phyloP scores from a whole-genome alignment of 345 rosid genomes.

The Rhodomyrtus tomentosa region DNA sequence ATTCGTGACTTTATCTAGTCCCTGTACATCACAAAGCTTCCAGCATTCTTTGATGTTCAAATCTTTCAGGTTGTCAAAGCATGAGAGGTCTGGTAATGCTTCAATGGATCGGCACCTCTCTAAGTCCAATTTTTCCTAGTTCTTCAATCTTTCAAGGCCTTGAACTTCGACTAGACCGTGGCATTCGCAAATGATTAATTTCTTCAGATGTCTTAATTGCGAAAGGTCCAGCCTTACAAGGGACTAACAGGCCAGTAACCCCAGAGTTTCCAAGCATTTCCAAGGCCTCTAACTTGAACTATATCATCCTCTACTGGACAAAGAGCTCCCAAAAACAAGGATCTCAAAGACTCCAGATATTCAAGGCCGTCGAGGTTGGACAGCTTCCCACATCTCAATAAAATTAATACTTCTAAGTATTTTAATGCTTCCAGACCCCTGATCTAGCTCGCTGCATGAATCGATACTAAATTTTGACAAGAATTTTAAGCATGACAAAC shows the following conservation, averaged over 20 bases:
- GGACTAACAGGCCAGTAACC: background rate
- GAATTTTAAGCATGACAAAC: background rate
- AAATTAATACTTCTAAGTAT: fast-evolving
- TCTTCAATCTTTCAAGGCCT: background rate
- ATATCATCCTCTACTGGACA: no score
- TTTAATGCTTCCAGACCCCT: background rate
- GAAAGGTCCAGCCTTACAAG: background rate
- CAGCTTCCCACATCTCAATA: fast-evolving
- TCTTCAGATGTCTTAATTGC: background rate
- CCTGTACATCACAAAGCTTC: background rate
- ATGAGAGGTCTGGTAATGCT: background rate
- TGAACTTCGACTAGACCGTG: background rate
- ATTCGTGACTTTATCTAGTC: background rate
- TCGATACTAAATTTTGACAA: background rate
- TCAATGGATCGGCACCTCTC: background rate
- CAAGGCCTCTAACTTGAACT: background rate
- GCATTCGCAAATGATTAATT: background rate
- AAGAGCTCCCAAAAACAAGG: background rate
- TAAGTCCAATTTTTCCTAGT: fast-evolving
- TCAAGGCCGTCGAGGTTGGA: background rate
- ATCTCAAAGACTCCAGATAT: background rate
- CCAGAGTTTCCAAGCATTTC: background rate
- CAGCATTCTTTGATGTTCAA: fast-evolving
- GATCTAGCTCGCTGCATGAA: background rate
- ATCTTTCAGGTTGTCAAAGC: fast-evolving